phyloP scores from a whole-genome alignment of 2,329 filamentous ascomycete genomes.

The Huntiella decipiens region DNA sequence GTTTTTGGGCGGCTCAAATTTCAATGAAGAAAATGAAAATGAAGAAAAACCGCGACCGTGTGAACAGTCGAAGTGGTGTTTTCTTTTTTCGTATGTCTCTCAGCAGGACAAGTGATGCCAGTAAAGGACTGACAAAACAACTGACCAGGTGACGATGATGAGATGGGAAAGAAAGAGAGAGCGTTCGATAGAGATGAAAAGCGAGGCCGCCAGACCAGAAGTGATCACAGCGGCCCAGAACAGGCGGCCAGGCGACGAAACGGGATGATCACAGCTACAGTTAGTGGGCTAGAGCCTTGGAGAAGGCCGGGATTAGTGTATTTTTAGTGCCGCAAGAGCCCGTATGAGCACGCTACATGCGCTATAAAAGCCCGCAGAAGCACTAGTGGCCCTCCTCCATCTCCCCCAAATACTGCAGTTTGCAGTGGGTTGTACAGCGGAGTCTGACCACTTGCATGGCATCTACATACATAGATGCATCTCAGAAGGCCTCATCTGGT shows the following conservation, averaged over 20 bases:
- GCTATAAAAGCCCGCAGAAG: too few species aligned
- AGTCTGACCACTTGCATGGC: too few species aligned
- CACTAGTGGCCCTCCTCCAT: too few species aligned
- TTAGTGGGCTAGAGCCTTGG: too few species aligned
- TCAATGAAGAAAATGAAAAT: conserved; percentile 1
- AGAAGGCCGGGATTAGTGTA: too few species aligned
- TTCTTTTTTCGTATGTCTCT: conserved; percentile 9
- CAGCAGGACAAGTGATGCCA: conserved; percentile 12
- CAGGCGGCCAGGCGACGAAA: conserved; percentile 1
- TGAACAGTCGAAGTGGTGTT: conserved; percentile 7
- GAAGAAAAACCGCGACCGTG: conserved; percentile 8
- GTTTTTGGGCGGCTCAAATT: neutral
- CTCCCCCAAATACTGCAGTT: too few species aligned
- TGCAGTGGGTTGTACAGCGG: too few species aligned
- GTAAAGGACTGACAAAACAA: conserved; percentile 12
- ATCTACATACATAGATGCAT: too few species aligned
- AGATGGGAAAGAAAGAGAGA: conserved; percentile 10
- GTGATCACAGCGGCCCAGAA: neutral
- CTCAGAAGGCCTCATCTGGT: too few species aligned
- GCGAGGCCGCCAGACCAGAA: conserved; percentile 1
- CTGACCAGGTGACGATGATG: conserved; percentile 10
- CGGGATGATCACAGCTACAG: neutral
- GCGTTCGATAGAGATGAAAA: conserved; percentile 6
- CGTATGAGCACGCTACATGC: too few species aligned
- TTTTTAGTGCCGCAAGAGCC: too few species aligned